Conservation (phyloP, 2,329 filamentous ascomycete genomes). For the Amauroascus niger region DNA sequence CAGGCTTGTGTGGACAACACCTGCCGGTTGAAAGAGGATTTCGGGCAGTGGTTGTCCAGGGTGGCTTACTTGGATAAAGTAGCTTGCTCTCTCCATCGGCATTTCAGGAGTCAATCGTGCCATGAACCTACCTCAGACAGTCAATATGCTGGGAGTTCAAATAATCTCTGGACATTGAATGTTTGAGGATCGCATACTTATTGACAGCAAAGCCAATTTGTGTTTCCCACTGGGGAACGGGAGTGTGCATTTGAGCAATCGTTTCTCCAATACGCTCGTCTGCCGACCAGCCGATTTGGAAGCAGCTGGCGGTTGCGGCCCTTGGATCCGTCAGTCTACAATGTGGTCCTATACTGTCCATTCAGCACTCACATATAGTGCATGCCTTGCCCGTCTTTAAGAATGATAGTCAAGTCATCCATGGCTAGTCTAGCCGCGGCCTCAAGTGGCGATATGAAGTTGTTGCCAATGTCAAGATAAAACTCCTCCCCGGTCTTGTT, state of each 20-base stretch:
- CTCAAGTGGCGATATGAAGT: conserved; percentile 39
- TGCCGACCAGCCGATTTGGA: conserved; percentile 46
- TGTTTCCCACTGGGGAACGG: conserved; percentile 44
- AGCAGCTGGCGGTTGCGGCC: conserved; percentile 44
- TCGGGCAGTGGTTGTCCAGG: conserved; percentile 31
- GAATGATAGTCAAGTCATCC: conserved; percentile 45
- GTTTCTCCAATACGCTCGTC: conserved; percentile 42
- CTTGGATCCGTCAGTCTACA: conserved; percentile 21
- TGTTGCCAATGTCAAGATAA: conserved; percentile 28
- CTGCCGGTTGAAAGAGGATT: conserved; percentile 39
- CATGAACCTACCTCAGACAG: conserved; percentile 33
- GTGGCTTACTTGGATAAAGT: conserved; percentile 42
- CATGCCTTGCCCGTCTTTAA: conserved; percentile 38
- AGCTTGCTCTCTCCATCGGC: conserved; percentile 42
- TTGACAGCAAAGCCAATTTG: conserved; percentile 37
- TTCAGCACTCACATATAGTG: conserved; percentile 37
- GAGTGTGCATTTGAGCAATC: conserved; percentile 39
- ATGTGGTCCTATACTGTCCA: background rate
- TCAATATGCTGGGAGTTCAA: background rate
- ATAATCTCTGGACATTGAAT: background rate
- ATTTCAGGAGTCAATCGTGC: conserved; percentile 36
- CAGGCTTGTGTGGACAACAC: conserved; percentile 31
- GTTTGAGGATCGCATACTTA: conserved; percentile 27
- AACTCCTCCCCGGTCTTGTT: conserved; percentile 39
- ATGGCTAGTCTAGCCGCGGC: conserved; percentile 42